Conservation (phyloP, 2,329 filamentous ascomycete species). For the Torrubiella hemipterigena region DNA sequence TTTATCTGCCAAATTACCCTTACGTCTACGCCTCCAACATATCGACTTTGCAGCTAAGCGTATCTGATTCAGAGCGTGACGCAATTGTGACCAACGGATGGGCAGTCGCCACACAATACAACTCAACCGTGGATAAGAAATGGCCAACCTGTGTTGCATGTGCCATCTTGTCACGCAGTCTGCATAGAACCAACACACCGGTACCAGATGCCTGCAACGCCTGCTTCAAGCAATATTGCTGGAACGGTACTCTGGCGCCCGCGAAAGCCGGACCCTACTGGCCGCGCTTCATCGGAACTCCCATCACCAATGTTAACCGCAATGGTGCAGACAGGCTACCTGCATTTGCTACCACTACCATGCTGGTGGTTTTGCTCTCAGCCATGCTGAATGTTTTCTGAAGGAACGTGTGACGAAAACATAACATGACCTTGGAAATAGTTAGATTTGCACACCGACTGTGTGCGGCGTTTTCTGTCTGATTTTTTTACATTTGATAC, state of each 20-base stretch:
- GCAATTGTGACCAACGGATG: constrained; percentile 71
- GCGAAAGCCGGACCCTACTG: constrained; percentile 23
- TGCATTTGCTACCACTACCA: too few species aligned
- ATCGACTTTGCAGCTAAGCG: constrained; percentile 56
- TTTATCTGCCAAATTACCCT: constrained; percentile 74
- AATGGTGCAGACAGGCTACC: too few species aligned
- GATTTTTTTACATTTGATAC: too few species aligned
- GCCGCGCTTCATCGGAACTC: constrained; percentile 15
- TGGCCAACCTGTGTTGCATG: constrained; percentile 77
- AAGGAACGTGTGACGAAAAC: too few species aligned
- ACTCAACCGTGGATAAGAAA: constrained; percentile 54
- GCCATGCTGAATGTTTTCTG: too few species aligned
- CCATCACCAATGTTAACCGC: too few species aligned
- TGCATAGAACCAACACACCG: constrained; percentile 50
- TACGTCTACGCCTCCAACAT: constrained; percentile 63
- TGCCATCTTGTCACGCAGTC: constrained; percentile 61
- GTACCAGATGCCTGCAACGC: constrained; percentile 56
- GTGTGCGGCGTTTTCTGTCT: too few species aligned
- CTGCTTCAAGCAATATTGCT: constrained; percentile 74
- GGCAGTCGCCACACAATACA: constrained; percentile 65
- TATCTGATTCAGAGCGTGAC: constrained; percentile 53
- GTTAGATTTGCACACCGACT: too few species aligned
- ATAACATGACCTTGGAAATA: too few species aligned
- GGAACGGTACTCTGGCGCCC: constrained; percentile 53
- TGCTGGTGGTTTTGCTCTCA: too few species aligned